Base-by-base conservation (phyloP, 306 rosid species). In the Vigna hirtella region DNA sequence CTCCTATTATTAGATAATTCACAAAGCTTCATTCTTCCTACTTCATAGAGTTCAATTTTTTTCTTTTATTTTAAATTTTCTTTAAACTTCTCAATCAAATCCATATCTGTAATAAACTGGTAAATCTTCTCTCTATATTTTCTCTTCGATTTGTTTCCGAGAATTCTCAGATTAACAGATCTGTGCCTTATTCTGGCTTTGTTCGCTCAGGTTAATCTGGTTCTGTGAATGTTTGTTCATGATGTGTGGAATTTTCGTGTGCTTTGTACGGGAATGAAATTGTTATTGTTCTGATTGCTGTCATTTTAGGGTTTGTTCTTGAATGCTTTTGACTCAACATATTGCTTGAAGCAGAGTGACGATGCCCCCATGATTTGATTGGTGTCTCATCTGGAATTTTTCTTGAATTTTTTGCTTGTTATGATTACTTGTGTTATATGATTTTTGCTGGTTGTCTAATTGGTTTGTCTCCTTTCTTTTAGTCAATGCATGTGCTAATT, bases 111-210 rank as follows among this genome's bases (percentile, higher is more conserved):
- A 57, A 30, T 61, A 22, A 38, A 10, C 17, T 2, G 83, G 83
- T 82, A 82, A 77, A 66, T 22, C 10, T 7, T 72, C 77, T 56
- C 14, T 72, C 28, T 26, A 43, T 15, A 47, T 24, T 72, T 17
- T 26, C 52, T 15, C 64, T 24, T 12, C 13, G 2, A 53, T 65
- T 77, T 4, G 3, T 14, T 74, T 66, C 3, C 32, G 9, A 15
- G 22, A 14, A 56, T 69, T 69, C 28, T 36, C 22, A 13, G 40
- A 38, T 63, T 20, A 4, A 5, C 3, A 55, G 74, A 77, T 82
- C 76, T 47, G 58, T 64, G 2, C 36, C 17, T 10, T n/a, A 71
- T 47, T 52, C 42, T 53, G 26, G 17, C 15, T 18, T 66, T 3
- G 72, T 36, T 59, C 56, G 70, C 63, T 82, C 68, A 5, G 1